Evolutionary conservation across 768 basidiomycete genomes (phyloP).

Genomic region (Dacryopinax spathularia): DNA sequence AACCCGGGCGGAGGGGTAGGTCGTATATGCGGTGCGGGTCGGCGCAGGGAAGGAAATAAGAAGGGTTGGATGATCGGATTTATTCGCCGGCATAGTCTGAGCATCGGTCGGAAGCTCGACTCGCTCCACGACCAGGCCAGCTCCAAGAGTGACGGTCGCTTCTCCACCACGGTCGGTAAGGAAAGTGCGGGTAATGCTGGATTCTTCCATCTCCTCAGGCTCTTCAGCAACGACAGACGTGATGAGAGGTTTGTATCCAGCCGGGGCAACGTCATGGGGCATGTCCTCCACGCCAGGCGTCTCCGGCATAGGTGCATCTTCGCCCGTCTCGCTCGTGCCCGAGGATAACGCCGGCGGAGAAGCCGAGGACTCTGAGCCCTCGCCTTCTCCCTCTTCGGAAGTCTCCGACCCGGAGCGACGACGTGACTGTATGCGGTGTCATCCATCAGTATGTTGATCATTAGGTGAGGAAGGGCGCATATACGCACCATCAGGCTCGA

Average conservation of each 20-base stretch:
- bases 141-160: slow-evolving; percentile 27
- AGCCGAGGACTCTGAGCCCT: neutral
- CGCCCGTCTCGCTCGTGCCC: neutral
- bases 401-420: neutral
- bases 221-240: neutral
- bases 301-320: neutral
- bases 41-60: slow-evolving; percentile 31
- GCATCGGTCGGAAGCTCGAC: slow-evolving; percentile 1
- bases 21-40: slow-evolving; percentile 42
- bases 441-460: neutral
- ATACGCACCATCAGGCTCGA: slow-evolving; percentile 3
- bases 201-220: neutral
- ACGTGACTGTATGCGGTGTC: neutral
- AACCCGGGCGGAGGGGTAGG: slow-evolving; percentile 37
- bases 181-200: slow-evolving; percentile 6
- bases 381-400: neutral
- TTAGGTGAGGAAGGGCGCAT: neutral
- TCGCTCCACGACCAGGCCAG: slow-evolving; percentile 26
- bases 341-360: neutral
- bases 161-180: slow-evolving; percentile 24
- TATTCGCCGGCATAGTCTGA: neutral
- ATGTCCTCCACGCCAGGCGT: neutral
- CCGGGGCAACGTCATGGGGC: neutral
- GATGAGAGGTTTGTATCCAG: neutral
- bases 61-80: neutral